These are phyloP conservation scores for Obelidium mucronatum DNA, from an alignment of 192 early-diverging fungal genomes.

Conservation along the genomic window DNA sequence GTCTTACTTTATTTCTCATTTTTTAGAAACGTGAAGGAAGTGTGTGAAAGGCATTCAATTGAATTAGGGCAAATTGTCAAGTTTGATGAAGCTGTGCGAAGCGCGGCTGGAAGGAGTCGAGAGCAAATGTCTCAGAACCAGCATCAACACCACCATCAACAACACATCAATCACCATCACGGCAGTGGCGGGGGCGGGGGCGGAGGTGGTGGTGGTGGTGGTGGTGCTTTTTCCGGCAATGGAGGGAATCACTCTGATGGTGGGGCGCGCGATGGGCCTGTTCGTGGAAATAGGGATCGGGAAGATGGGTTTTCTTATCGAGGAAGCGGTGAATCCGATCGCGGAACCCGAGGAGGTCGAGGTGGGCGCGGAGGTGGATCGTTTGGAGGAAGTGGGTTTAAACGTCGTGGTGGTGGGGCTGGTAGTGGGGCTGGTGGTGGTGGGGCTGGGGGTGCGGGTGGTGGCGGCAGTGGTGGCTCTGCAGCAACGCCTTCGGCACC, in stretches of 20 bases:
- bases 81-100: slow-evolving; percentile 25
- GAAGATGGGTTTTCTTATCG: neutral
- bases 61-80: slow-evolving; percentile 12
- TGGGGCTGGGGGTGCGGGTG: neutral
- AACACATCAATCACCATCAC: neutral
- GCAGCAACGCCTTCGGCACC: neutral
- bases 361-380: slow-evolving; percentile 14
- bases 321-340: too few relatives aligned
- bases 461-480: neutral
- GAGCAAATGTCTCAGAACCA: neutral
- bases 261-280: neutral
- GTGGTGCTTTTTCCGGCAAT: neutral
- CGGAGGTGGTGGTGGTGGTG: neutral
- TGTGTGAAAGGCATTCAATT: slow-evolving; percentile 1
- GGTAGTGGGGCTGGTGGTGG: neutral
- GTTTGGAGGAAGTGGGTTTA: slow-evolving; percentile 3
- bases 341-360: neutral
- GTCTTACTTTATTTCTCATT: neutral
- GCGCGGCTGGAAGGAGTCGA: neutral
- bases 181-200: too few relatives aligned
- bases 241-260: neutral
- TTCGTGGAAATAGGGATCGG: neutral
- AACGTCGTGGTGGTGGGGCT: neutral
- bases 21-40: slow-evolving; percentile 1
- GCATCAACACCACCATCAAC: neutral